Base-by-base conservation (phyloP, 2,329 filamentous ascomycete genomes). In the Colletotrichum filicis region DNA sequence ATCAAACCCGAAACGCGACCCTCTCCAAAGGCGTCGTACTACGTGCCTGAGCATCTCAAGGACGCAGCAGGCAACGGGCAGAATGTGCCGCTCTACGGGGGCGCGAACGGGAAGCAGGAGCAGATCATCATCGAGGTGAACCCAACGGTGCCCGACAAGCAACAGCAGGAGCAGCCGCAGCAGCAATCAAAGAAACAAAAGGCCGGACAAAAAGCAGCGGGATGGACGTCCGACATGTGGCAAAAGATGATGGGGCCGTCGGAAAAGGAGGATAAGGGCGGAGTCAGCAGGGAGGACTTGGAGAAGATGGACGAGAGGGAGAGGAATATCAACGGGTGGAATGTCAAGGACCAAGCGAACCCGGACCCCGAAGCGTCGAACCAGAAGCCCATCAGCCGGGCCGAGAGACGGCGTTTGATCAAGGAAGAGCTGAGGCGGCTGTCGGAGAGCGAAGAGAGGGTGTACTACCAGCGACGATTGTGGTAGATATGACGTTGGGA, bases 341-440 rank as follows among this genome's bases (percentile, higher is more conserved):
- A 68, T 4, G 74, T 75, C 52, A 75, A 74, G 55, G 76, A 70
- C 66, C 73, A 73, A 57, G 66, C 79, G 11, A 79, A 82, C 56
- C 81, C 83, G 1, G 83, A 84, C 65, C 81, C 81, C 6, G 77
- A 78, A 24, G 79, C 79, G 12, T 82, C 82, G 73, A 81, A 81
- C 53, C 81, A 85, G 68, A 85, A 88, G 77, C 87, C 87, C 1
- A 80, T 90, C 24, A 88, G 83, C 69, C 82, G 83, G 68, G 87
- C 86, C 0, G 87, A 90, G 80, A 85, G 90, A 76, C 84, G 90
- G 76, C 84, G 84, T 78, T 83, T 86, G 75, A 92, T 91, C 77
- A 90, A 89, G 78, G 86, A 89, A 74, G 89, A 91, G 76, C 86
- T 92, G 73, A 81, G 80, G 79, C 83, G 80, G 74, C 77, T 87